Conservation (phyloP, 2,329 filamentous ascomycete genomes). For the Cladosporium sp. region DNA sequence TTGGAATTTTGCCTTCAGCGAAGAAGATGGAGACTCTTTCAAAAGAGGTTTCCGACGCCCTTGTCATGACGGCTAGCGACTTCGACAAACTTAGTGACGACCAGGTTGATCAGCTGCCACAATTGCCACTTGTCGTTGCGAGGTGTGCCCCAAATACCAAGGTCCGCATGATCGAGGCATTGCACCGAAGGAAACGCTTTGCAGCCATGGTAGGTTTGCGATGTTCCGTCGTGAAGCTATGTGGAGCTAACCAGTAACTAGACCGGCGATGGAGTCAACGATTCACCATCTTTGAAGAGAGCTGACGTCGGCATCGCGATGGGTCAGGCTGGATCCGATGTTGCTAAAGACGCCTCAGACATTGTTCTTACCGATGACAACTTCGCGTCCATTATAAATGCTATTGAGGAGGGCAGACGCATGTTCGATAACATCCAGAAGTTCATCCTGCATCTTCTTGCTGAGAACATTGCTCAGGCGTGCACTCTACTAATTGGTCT, state of each 20-base stretch:
- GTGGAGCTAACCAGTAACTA: neutral
- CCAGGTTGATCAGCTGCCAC: constrained; percentile 69
- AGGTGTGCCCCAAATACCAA: constrained; percentile 83
- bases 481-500: constrained; percentile 74
- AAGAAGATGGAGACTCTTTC: constrained; percentile 55
- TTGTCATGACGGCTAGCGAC: constrained; percentile 64
- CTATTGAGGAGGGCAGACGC: constrained; percentile 73
- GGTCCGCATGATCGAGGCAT: constrained; percentile 83
- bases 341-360: constrained; percentile 75
- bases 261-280: constrained; percentile 83
- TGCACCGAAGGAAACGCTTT: constrained; percentile 69
- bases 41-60: constrained; percentile 56
- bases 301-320: constrained; percentile 86
- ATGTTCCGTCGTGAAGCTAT: neutral
- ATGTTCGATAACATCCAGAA: constrained; percentile 88
- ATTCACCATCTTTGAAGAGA: constrained; percentile 72
- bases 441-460: constrained; percentile 73
- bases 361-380: constrained; percentile 87
- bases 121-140: constrained; percentile 75
- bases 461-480: constrained; percentile 78
- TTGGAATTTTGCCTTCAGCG: constrained; percentile 59
- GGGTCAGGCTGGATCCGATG: constrained; percentile 75
- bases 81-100: constrained; percentile 63
- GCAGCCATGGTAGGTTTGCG: constrained; percentile 63
- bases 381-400: constrained; percentile 77